Conservation (phyloP, 2,329 filamentous ascomycete species). For the Aspergillus viridinutans region DNA sequence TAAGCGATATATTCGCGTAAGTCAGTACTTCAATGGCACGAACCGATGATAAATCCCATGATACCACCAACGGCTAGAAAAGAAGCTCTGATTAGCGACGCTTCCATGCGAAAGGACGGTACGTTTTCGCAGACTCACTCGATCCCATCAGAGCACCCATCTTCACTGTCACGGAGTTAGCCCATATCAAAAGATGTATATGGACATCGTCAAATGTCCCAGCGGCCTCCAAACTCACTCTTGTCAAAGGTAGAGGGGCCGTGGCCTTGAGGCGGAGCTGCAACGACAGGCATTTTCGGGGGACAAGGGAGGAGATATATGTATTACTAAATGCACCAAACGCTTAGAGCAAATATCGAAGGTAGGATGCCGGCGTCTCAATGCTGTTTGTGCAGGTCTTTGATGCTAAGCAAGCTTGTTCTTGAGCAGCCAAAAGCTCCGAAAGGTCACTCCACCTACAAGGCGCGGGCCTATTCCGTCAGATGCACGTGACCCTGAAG, state of each 20-base stretch:
- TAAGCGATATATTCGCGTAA: slow-evolving; percentile 1
- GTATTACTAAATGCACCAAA: neutral
- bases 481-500: neutral
- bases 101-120: slow-evolving; percentile 1
- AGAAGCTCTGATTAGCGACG: neutral
- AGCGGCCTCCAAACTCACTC: slow-evolving; percentile 45
- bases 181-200: slow-evolving; percentile 3
- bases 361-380: neutral
- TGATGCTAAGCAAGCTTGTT: neutral
- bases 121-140: slow-evolving; percentile 59
- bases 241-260: slow-evolving; percentile 69
- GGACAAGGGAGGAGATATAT: neutral
- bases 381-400: neutral
- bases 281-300: slow-evolving; percentile 53
- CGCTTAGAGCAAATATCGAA: neutral
- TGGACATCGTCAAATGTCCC: slow-evolving; percentile 7
- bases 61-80: slow-evolving; percentile 80
- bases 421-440: neutral
- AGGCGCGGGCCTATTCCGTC: slow-evolving; percentile 9
- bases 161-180: slow-evolving; percentile 63
- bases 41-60: slow-evolving; percentile 97
- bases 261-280: slow-evolving; percentile 47
- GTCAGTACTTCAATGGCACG: slow-evolving; percentile 16
- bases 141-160: slow-evolving; percentile 99
- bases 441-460: neutral